Conservation (phyloP, 768 basidiomycete species). For the Leccinum fibrillosum region DNA sequence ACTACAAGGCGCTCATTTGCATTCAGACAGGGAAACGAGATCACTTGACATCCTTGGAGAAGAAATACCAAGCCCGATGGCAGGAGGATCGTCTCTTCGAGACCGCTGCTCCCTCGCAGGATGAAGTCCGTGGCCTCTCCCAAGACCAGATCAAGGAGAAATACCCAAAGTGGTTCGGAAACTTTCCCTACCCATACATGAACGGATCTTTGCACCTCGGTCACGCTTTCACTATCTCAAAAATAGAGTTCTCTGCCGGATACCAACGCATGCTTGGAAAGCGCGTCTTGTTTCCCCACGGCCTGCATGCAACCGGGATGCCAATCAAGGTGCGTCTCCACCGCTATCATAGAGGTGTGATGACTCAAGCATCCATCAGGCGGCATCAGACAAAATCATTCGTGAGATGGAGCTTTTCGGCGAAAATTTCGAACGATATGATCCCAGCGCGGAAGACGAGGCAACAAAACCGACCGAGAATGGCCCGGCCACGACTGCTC, state of each 20-base stretch:
- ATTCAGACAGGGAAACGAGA: constrained; percentile 91
- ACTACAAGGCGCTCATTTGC: constrained; percentile 1
- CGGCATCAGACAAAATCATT: constrained; percentile 95
- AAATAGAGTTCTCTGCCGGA: constrained; percentile 95
- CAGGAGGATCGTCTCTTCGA: constrained; percentile 75
- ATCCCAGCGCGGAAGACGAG: constrained; percentile 43
- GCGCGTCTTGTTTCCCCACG: constrained; percentile 93
- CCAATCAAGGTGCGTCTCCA: constrained; percentile 85
- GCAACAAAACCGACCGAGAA: constrained; percentile 39
- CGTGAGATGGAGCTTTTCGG: constrained; percentile 98
- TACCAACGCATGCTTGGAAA: constrained; percentile 96
- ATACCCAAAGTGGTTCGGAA: constrained; percentile 97
- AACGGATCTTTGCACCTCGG: constrained; percentile 96
- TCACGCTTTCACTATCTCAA: constrained; percentile 97
- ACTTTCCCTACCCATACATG: constrained; percentile 97
- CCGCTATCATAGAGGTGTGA: neutral
- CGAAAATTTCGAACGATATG: constrained; percentile 68
- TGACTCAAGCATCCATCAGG: constrained; percentile 42
- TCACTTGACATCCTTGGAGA: constrained; percentile 76
- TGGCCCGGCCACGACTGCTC: constrained; percentile 42
- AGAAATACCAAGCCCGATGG: constrained; percentile 85
- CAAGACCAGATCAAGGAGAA: constrained; percentile 64
- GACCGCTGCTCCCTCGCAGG: constrained; percentile 70
- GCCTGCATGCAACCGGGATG: constrained; percentile 97
- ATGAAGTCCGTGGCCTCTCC: constrained; percentile 62